A percentile compares a stretch with the other conserved stretches of the same genome.
Conservation (phyloP, 1,284 basidiomycete species). For the Cryptococcus wingfieldii region DNA sequence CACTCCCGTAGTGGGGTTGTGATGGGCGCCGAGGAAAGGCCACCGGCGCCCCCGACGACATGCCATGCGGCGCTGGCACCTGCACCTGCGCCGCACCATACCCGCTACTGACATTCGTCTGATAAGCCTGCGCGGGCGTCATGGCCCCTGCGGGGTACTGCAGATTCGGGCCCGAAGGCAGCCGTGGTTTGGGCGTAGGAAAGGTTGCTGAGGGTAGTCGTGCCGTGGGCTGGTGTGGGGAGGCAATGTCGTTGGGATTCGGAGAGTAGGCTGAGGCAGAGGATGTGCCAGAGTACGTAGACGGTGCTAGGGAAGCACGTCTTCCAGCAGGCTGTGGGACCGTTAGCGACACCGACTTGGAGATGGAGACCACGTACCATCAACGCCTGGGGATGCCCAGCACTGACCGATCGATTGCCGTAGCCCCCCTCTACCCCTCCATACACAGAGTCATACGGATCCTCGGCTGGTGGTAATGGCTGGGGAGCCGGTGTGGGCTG, state of each 20-base stretch:
- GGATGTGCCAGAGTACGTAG: slow-evolving; percentile 30
- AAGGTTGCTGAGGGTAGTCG: slow-evolving; percentile 13
- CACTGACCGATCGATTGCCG: slow-evolving; percentile 5
- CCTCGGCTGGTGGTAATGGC: neutral
- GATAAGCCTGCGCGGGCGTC: slow-evolving; percentile 24
- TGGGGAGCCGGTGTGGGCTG: slow-evolving; percentile 1
- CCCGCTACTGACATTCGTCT: neutral
- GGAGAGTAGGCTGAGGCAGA: slow-evolving; percentile 28
- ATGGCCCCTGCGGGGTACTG: slow-evolving; percentile 6
- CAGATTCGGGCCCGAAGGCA: neutral
- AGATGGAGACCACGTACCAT: neutral
- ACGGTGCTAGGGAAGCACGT: slow-evolving; percentile 25
- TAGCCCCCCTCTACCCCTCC: slow-evolving; percentile 10
- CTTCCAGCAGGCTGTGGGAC: neutral
- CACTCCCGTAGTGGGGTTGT: neutral
- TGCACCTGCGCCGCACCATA: slow-evolving; percentile 9
- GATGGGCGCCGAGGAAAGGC: slow-evolving; percentile 21
- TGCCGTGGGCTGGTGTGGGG: slow-evolving; percentile 12
- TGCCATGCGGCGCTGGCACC: slow-evolving; percentile 4
- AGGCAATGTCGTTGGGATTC: slow-evolving; percentile 16
- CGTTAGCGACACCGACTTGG: neutral
- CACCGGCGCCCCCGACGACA: slow-evolving; percentile 21
- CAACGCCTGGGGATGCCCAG: neutral
- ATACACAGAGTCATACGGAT: slow-evolving; percentile 5
- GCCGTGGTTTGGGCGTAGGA: neutral